phyloP scores from a whole-genome alignment of 768 basidiomycete species.

The Amanita pseudoporphyria region DNA sequence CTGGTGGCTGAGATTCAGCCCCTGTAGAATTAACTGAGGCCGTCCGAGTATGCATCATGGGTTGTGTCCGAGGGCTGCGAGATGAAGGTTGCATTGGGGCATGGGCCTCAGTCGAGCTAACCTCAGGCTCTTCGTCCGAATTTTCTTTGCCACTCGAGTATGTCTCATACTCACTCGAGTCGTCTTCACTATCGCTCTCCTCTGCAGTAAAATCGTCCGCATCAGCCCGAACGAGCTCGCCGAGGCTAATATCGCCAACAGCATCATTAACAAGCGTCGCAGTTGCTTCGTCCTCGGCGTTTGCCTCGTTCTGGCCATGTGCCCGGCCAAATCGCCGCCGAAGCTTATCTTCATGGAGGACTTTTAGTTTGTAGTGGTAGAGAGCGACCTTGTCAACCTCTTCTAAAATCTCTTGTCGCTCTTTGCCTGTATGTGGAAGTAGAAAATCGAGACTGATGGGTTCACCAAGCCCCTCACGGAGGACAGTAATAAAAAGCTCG shows the following conservation, averaged over 20 bases:
- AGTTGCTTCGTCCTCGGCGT: constrained; percentile 78
- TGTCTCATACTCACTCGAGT: constrained; percentile 30
- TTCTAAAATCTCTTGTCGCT: constrained; percentile 64
- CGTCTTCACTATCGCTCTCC: constrained; percentile 35
- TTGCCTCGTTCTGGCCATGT: constrained; percentile 40
- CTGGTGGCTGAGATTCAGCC: not conserved
- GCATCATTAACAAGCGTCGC: constrained; percentile 73
- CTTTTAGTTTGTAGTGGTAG: constrained; percentile 92
- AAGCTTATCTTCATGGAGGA: constrained; percentile 86
- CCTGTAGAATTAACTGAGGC: not conserved
- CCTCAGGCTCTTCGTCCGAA: not conserved
- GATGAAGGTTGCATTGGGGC: not conserved
- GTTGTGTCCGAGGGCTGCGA: constrained; percentile 2
- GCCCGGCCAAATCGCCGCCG: constrained; percentile 72
- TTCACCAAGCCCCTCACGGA: constrained; percentile 79
- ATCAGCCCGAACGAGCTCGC: constrained; percentile 69
- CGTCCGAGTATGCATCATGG: constrained; percentile 12
- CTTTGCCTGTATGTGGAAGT: constrained; percentile 72
- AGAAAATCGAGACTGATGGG: constrained; percentile 80
- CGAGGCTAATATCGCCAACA: constrained; percentile 73
- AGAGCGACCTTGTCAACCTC: constrained; percentile 86
- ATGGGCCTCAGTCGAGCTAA: not conserved
- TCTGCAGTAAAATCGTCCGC: constrained; percentile 76
- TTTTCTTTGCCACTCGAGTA: constrained; percentile 16
- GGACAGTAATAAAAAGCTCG: constrained; percentile 84